Conservation (phyloP, 257 asterid species). For the Dorcoceras hygrometricum region DNA sequence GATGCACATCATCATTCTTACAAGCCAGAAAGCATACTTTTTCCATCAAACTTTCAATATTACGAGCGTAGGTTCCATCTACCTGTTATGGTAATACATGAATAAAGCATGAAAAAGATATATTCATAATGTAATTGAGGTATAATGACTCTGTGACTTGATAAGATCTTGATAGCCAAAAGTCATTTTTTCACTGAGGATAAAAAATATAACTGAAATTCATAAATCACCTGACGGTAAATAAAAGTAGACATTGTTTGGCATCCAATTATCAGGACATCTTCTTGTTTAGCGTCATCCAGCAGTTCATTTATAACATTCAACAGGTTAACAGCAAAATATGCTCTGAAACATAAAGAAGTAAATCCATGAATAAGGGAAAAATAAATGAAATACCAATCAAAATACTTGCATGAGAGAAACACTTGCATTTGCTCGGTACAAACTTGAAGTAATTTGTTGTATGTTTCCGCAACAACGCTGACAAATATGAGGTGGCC, state of each 20-base stretch:
- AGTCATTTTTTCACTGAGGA: constrained; percentile 1
- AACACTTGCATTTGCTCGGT: constrained; percentile 82
- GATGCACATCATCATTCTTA: constrained; percentile 55
- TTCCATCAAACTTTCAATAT: constrained; percentile 63
- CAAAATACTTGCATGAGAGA: not conserved
- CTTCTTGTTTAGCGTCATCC: constrained; percentile 66
- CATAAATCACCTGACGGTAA: constrained; percentile 68
- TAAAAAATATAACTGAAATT: not conserved
- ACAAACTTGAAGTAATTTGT: constrained; percentile 72
- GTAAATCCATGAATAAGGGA: constrained; percentile 20
- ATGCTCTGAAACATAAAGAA: constrained; percentile 63
- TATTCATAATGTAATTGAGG: not conserved
- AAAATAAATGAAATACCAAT: not conserved
- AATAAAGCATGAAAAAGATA: constrained; percentile 15
- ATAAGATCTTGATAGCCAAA: constrained; percentile 19
- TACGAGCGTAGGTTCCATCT: constrained; percentile 74
- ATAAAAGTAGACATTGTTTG: constrained; percentile 71
- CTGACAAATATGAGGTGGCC: constrained; percentile 59
- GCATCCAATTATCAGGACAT: constrained; percentile 65
- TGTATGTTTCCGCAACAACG: constrained; percentile 65
- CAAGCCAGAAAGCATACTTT: constrained; percentile 67
- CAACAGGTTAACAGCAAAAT: constrained; percentile 67
- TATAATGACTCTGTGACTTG: constrained; percentile 10
- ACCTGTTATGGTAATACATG: constrained; percentile 43
- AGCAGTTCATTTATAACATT: constrained; percentile 67